phyloP scores from a whole-genome alignment of 1,284 basidiomycete genomes.

The Austroboletus novae-zelandiae region DNA sequence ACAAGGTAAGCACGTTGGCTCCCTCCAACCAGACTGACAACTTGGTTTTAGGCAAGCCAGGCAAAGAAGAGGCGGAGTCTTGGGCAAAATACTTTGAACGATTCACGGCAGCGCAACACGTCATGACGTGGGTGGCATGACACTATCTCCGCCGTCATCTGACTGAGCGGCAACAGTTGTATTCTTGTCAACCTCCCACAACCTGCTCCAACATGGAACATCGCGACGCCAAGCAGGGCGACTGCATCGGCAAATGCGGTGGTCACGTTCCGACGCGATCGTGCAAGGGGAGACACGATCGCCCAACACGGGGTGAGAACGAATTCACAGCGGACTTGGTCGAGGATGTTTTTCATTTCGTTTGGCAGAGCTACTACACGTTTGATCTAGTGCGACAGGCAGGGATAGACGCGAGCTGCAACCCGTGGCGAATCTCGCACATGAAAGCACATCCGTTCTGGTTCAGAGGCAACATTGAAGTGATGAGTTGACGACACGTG shows the following conservation, averaged over 20 bases:
- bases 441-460: constrained; percentile 29
- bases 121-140: constrained; percentile 21
- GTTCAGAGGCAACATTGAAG: constrained; percentile 27
- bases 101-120: constrained; percentile 23
- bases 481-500: constrained; percentile 25
- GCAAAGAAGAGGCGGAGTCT: constrained; percentile 18
- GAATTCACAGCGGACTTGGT: background rate
- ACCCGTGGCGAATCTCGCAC: constrained; percentile 27
- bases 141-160: background rate
- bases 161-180: constrained; percentile 13
- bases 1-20: constrained; percentile 7
- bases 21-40: constrained; percentile 3
- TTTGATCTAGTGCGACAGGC: constrained; percentile 22
- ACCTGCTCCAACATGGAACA: constrained; percentile 19
- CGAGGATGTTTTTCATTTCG: background rate
- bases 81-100: constrained; percentile 20
- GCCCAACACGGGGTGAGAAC: constrained; percentile 23
- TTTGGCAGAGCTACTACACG: constrained; percentile 24
- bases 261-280: constrained; percentile 24
- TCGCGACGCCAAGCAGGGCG: constrained; percentile 18
- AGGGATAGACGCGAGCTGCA: constrained; percentile 11
- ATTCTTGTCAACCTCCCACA: constrained; percentile 29
- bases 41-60: constrained; percentile 11
- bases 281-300: constrained; percentile 21
- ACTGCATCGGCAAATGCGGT: constrained; percentile 27